Evolutionary conservation across 768 basidiomycete species (phyloP).

Genomic region (Agaricus subrufescens): DNA sequence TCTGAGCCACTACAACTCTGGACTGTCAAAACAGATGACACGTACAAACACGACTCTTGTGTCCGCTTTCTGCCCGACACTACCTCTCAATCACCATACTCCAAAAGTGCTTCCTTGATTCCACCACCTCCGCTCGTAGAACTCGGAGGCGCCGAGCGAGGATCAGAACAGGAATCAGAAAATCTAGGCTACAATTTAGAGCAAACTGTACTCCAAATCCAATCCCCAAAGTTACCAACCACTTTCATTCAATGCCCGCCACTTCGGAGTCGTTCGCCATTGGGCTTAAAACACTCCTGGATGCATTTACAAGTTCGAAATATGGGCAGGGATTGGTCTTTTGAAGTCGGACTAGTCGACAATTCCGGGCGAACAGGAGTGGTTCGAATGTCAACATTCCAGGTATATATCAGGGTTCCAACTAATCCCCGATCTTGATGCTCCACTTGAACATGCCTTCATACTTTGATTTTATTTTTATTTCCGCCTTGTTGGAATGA

Average conservation of each 20-base stretch:
- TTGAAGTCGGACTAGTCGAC: conserved; percentile 75
- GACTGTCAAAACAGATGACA: conserved; percentile 37
- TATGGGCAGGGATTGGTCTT: conserved; percentile 63
- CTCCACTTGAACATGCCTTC: conserved; percentile 2
- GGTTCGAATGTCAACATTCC: conserved; percentile 73
- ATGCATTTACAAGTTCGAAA: conserved; percentile 72
- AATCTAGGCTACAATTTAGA: conserved; percentile 34
- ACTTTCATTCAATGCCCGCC: conserved; percentile 66
- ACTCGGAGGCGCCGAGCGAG: conserved; percentile 18
- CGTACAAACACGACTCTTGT: conserved; percentile 35
- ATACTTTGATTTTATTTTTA: too few species aligned
- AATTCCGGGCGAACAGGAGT: conserved; percentile 51
- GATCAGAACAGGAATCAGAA: conserved; percentile 18
- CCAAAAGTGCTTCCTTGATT: conserved; percentile 35
- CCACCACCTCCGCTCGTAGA: conserved; percentile 24
- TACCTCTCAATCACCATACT: conserved; percentile 45
- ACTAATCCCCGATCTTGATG: background rate
- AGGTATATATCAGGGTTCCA: conserved; percentile 41
- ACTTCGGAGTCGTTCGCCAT: conserved; percentile 8
- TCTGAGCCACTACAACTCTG: conserved; percentile 60
- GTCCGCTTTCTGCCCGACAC: conserved; percentile 60
- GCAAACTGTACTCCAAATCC: conserved; percentile 75
- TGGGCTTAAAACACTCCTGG: conserved; percentile 70
- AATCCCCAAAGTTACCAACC: conserved; percentile 65
- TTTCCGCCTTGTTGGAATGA: too few species aligned